Base-by-base conservation (phyloP, 148 eudicot genomes). In the Rhododendron ovatum region DNA sequence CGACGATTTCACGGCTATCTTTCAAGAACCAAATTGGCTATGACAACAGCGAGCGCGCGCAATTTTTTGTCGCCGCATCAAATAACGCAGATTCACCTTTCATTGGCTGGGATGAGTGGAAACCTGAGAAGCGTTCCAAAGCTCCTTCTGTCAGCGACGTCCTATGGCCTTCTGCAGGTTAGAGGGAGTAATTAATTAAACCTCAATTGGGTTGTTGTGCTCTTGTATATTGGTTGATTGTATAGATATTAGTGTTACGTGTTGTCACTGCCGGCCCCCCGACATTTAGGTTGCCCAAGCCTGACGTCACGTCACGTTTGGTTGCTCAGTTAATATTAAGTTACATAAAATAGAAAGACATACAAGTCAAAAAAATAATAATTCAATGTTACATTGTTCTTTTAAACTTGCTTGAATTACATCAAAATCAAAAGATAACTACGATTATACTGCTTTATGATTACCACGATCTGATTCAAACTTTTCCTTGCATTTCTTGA, bases 161-260 rank as follows among this genome's bases (percentile, higher is more conserved):
- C 41, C 47, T 96, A 67, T 96, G 99, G 99, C 99, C 99, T 85
- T 92, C 98, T 67, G 92, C 94, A 73, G 98, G 98, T 96, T 84
- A 84, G 80, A 22, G 26, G 53, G 28, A 84, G 20, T 47, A 1
- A 50, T 10, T 55, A 55, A 14, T 53, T 55, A 15, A 20, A n/a
- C 11, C 35, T 48, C n/a, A 33, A 30, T 74, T 37, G n/a, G 14
- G 17, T 39, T 85, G 39, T 7, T 26, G 28, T 67, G 73, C 14
- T 67, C 73, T 67, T 67, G 5, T 67, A 69, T 39, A 35, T n/a
- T 10, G 24, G 28, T 45, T 26, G 18, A 20, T 10, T 41, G 28
- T 30, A 65, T 67, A 12, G 0, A 26, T 61, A 8, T 55, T 24
- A 26, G 71, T 24, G 28, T 11, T 63, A 41, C 45, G 6, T 5